These are phyloP conservation scores for Eutrema salsugineum DNA, from an alignment of 441 rosid species.

Conservation along the genomic window DNA sequence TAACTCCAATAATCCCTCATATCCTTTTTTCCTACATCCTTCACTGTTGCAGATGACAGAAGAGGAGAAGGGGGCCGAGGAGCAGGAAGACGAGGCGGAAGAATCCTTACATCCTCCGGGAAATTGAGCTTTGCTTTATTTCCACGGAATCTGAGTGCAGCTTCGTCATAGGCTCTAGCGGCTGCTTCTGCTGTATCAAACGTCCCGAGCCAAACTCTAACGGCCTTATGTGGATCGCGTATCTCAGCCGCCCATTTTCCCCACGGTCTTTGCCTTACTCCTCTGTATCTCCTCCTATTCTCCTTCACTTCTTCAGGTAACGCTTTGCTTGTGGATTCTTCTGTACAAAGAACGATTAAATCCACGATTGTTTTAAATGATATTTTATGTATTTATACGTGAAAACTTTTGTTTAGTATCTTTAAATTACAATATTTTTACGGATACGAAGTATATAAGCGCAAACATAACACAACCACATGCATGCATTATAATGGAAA, in stretches of 20 bases:
- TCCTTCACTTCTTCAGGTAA: background rate
- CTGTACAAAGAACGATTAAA: constrained; percentile 9
- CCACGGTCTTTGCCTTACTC: constrained; percentile 74
- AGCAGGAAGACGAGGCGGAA: constrained; percentile 24
- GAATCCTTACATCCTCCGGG: constrained; percentile 49
- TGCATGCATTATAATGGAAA: no score
- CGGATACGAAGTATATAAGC: no score
- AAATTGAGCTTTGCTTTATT: constrained; percentile 50
- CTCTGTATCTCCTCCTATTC: constrained; percentile 48
- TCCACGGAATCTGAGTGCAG: constrained; percentile 82
- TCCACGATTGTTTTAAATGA: background rate
- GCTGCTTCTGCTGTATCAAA: constrained; percentile 87
- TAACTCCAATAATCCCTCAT: constrained; percentile 42
- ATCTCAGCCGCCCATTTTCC: constrained; percentile 50
- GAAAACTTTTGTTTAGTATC: background rate
- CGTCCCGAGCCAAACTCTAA: constrained; percentile 89
- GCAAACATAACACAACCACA: no score
- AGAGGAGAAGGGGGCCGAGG: constrained; percentile 16
- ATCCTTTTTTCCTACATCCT: background rate
- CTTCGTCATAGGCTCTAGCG: constrained; percentile 82
- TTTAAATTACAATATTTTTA: no score
- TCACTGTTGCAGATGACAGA: background rate
- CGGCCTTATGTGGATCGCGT: constrained; percentile 76
- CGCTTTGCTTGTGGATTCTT: constrained; percentile 24
- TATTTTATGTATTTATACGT: background rate